Percentiles rank a stretch among this genome's conserved stretches.
phyloP scores from a whole-genome alignment of 2,329 filamentous ascomycete species.

The Alternaria alternata region DNA sequence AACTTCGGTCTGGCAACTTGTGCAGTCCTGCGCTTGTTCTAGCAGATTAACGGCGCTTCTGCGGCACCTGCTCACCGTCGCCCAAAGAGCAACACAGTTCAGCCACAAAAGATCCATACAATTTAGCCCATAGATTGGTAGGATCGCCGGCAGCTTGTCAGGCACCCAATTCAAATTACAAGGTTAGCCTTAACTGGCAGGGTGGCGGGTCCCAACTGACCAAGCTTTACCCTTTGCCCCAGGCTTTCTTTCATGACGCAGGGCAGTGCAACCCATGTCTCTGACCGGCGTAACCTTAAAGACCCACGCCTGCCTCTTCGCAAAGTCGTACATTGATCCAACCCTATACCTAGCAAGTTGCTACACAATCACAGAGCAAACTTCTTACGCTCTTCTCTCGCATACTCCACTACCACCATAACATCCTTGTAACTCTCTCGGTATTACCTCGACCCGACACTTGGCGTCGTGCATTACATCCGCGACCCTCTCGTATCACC shows the following conservation, averaged over 20 bases:
- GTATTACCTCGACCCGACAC: constrained; percentile 1
- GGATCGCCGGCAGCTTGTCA: neutral
- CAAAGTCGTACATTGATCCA: neutral
- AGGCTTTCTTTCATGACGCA: constrained; percentile 25
- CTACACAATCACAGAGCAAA: constrained; percentile 14
- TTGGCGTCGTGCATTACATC: constrained; percentile 12
- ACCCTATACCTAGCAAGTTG: constrained; percentile 10
- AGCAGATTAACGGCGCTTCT: constrained; percentile 14
- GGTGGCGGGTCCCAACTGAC: constrained; percentile 10
- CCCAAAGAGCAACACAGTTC: neutral
- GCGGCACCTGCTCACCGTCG: constrained; percentile 2
- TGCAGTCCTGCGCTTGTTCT: constrained; percentile 1
- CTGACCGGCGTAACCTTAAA: constrained; percentile 14
- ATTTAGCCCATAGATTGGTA: constrained; percentile 10
- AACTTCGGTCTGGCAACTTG: neutral
- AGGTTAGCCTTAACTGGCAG: neutral
- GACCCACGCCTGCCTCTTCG: constrained; percentile 14
- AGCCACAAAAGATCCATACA: neutral
- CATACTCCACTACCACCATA: neutral
- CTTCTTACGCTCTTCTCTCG: neutral
- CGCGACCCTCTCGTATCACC: constrained; percentile 4
- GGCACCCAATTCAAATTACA: constrained; percentile 5
- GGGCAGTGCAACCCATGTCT: constrained; percentile 15
- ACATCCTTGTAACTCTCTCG: neutral
- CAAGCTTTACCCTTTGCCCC: constrained; percentile 8